Evolutionary conservation across 805 yeast genomes (phyloP), one percentile per base, ranked within the genome.

Genomic region (Brettanomyces nanus): DNA sequence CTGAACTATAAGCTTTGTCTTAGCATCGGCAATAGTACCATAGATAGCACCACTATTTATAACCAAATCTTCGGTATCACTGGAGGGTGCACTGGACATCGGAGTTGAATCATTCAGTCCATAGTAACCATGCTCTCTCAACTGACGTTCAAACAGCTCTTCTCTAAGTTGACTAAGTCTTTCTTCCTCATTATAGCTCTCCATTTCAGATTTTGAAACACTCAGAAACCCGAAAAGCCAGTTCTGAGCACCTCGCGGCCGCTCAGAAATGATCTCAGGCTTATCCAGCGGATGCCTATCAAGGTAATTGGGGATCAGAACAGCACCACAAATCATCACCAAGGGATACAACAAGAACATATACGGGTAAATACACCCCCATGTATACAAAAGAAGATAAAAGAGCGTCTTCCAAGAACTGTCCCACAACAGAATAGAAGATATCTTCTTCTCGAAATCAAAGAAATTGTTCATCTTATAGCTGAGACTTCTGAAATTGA

Each of bases 341-440:
- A 80, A 47, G 0, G 96, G 96, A 23, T 78, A 65, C 1, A 77
- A 66, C 28, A 82, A 56, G 10, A 85, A 62, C 35, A 82, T 57
- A 52, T 77, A 77, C 0, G 95, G 95, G 61, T 82, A 72, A 26
- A 80, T 56, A 48, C 92, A 82, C 1, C 79, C 62, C 42, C 76
- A 66, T 0, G 95, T 79, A 45, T 81, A 78, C 1, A 76, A 44
- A 4, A 80, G 61, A 38, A 85, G 58, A 18, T 65, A 53, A 1
- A 80, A 64, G 4, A 87, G 45, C 0, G 96, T 87, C 43, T 75
- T 70, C 0, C 83, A 65, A 0, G 94, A 89, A 20, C 69, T 65
- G 42, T 77, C 73, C 97, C 97, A 89, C 9, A 25, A 69, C 47
- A 83, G 10, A 10, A 37, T 15, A 10, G 30, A 25, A 9, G 25